phyloP scores from a whole-genome alignment of 306 rosid genomes.

The Acmispon strigosus region DNA sequence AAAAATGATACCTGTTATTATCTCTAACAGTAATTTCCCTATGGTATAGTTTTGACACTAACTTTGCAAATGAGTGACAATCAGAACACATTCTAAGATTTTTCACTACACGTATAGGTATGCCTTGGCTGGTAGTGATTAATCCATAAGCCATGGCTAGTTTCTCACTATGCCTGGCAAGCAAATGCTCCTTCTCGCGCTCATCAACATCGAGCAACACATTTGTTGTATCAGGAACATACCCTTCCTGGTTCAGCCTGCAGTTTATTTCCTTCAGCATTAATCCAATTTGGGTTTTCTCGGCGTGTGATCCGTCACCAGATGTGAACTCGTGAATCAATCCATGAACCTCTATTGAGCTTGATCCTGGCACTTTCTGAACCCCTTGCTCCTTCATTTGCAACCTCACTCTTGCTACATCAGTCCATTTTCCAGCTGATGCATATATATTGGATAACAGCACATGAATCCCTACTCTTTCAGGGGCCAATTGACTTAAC shows the following conservation, averaged over 20 bases:
- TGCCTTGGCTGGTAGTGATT: slow-evolving; percentile 34
- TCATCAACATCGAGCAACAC: slow-evolving; percentile 68
- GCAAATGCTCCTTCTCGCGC: slow-evolving; percentile 54
- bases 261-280: slow-evolving; percentile 59
- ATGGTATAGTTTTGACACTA: slow-evolving; percentile 44
- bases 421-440: slow-evolving; percentile 68
- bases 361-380: slow-evolving; percentile 58
- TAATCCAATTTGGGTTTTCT: slow-evolving; percentile 26
- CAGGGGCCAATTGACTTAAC: slow-evolving; percentile 41
- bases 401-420: slow-evolving; percentile 77
- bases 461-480: slow-evolving; percentile 50
- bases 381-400: slow-evolving; percentile 58
- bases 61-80: slow-evolving; percentile 69
- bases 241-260: slow-evolving; percentile 52
- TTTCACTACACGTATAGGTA: slow-evolving; percentile 61
- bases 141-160: slow-evolving; percentile 74
- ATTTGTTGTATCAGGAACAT: slow-evolving; percentile 67
- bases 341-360: slow-evolving; percentile 56
- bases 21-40: slow-evolving; percentile 66
- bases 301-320: slow-evolving; percentile 50
- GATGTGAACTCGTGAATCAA: slow-evolving; percentile 66
- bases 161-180: slow-evolving; percentile 71
- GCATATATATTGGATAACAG: slow-evolving; percentile 72
- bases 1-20: slow-evolving; percentile 61
- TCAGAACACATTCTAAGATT: slow-evolving; percentile 76